Evolutionary conservation across 2,329 filamentous ascomycete genomes (phyloP), one percentile per base, ranked within the genome.

Genomic region (Aaosphaeria pasadenensis): DNA sequence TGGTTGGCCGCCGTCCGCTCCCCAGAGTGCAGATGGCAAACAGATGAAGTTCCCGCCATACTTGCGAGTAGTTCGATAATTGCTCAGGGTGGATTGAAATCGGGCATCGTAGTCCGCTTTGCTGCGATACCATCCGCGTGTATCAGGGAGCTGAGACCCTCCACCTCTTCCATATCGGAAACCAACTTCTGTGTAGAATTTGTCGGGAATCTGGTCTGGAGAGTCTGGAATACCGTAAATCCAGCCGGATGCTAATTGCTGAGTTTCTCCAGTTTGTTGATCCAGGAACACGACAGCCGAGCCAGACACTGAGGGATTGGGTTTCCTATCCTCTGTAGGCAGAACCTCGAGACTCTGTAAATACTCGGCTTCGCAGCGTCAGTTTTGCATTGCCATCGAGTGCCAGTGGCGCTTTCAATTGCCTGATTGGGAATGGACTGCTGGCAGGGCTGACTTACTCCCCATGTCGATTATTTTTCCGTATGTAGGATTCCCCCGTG

Each of bases 11-110:
- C 71, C 69, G 53, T 79, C 75, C 0, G 75, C 72, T 6, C 77
- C 77, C 76, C 76, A 79, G 4, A 75, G 50, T 44, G 77, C 76
- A 46, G 75, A 74, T 0, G 71, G 65, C 1, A 78, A 62, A n/a
- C 77, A 58, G 42, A 77, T 75, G 39, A 78, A 78, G 5, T 44
- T 46, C 4, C 67, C 76, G 5, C 66, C 70, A 28, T 75, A 69
- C 40, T 75, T 67, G 36, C 72, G 66, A 1, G 71, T 63, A 1
- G 73, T 76, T 2, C 60, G 48, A 55, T 79, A 79, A 49, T 79
- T 78, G 24, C 67, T 71, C 5, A 77, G 53, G 2, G 71, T 68
- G 0, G 74, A 76, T 4, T 70, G 50, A 47, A 79, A 72, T 4
- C 76, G 74, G 31, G 50, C 69, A 41, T n/a, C 24, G 17, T 41